Percentiles rank a stretch among this genome's conserved stretches.
Evolutionary conservation across 2,329 filamentous ascomycete species (phyloP).

Genomic region (Microcyclosporella mali): DNA sequence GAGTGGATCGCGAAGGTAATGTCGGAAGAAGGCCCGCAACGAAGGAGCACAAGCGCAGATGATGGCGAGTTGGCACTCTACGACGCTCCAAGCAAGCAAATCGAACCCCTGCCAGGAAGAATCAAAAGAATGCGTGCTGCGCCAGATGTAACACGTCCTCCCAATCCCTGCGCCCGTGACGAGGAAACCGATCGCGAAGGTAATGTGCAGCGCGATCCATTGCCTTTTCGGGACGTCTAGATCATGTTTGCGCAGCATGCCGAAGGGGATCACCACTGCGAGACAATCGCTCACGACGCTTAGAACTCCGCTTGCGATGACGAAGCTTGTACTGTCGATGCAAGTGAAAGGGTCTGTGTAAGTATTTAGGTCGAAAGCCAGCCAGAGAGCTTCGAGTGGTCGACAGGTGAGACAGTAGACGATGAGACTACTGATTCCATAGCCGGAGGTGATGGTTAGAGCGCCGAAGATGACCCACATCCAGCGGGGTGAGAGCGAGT

Average conservation of each 20-base stretch:
- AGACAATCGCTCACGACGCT: constrained; percentile 22
- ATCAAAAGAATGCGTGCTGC: constrained; percentile 17
- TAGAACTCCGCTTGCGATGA: constrained; percentile 13
- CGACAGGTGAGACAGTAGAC: constrained; percentile 18
- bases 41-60: constrained; percentile 29
- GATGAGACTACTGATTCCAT: constrained; percentile 17
- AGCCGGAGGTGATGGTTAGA: constrained; percentile 17
- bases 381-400: constrained; percentile 22
- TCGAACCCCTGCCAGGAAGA: constrained; percentile 23
- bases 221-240: constrained; percentile 19
- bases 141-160: constrained; percentile 21
- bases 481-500: constrained; percentile 16
- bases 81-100: constrained; percentile 24
- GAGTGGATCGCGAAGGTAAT: constrained; percentile 21
- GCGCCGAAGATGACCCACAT: constrained; percentile 18
- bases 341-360: constrained; percentile 16
- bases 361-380: constrained; percentile 8
- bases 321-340: constrained; percentile 8
- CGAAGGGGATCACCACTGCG: constrained; percentile 21
- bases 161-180: constrained; percentile 22
- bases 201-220: constrained; percentile 20
- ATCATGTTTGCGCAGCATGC: constrained; percentile 20
- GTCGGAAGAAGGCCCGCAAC: constrained; percentile 26
- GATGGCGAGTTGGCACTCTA: constrained; percentile 28
- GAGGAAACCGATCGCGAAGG: constrained; percentile 21